A percentile compares a stretch with the other conserved stretches of the same genome.
These are phyloP conservation scores for Curvularia lunata DNA, from an alignment of 2,329 filamentous ascomycete genomes.

Conservation along the genomic window DNA sequence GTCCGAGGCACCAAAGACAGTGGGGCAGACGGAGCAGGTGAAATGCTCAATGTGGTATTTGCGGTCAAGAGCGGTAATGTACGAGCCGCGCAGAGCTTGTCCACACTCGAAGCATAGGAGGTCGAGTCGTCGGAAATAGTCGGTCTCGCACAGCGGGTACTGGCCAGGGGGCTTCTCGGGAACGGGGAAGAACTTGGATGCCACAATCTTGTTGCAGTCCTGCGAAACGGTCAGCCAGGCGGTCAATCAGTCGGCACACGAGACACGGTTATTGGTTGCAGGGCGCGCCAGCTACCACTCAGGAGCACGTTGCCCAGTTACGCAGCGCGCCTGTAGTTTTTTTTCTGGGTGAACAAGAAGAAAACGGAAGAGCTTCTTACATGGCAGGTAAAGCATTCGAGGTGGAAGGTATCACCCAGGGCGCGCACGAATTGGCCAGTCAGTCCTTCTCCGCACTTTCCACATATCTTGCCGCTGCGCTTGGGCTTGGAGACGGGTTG, in stretches of 20 bases:
- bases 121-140: constrained; percentile 93
- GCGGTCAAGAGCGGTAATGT: constrained; percentile 95
- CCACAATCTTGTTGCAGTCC: constrained; percentile 97
- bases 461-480: constrained; percentile 59
- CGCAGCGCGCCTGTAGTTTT: neutral
- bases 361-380: constrained; percentile 57
- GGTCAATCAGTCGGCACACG: neutral
- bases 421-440: constrained; percentile 97
- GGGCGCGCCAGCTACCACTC: neutral
- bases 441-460: constrained; percentile 85
- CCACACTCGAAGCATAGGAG: constrained; percentile 91
- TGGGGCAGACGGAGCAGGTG: constrained; percentile 94
- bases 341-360: neutral
- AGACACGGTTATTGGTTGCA: neutral
- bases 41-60: constrained; percentile 99
- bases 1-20: constrained; percentile 97
- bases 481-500: constrained; percentile 36
- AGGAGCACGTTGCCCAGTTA: neutral
- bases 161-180: constrained; percentile 88
- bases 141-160: constrained; percentile 94
- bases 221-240: constrained; percentile 48
- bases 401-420: constrained; percentile 89
- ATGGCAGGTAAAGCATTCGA: constrained; percentile 97
- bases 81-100: constrained; percentile 90
- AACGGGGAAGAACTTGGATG: constrained; percentile 98